phyloP scores from a whole-genome alignment of 1,139 yeast species.

The Pichia sp. region DNA sequence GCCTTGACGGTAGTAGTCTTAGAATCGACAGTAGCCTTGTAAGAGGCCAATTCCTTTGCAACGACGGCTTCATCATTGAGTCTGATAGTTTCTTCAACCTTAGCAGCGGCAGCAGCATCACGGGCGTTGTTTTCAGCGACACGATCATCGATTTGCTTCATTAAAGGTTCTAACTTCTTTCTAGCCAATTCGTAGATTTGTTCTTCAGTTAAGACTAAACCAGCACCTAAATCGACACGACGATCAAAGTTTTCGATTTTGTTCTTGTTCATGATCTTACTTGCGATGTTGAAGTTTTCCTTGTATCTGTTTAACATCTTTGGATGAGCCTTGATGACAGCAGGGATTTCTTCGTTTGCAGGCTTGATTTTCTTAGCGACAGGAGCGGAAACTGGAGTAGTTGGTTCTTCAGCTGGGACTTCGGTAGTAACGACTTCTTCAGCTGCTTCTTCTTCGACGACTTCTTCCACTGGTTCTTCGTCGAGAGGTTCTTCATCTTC shows the following conservation, averaged over 20 bases:
- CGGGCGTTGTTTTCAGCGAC: slow-evolving; percentile 45
- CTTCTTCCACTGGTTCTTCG: slow-evolving; percentile 7
- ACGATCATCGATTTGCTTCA: slow-evolving; percentile 49
- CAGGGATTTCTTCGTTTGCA: slow-evolving; percentile 35
- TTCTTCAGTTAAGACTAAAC: slow-evolving; percentile 52
- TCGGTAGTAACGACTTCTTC: slow-evolving; percentile 9
- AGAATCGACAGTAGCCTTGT: slow-evolving; percentile 40
- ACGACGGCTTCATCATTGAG: slow-evolving; percentile 46
- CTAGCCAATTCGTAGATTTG: slow-evolving; percentile 58
- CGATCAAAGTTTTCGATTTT: slow-evolving; percentile 50
- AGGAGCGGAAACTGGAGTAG: slow-evolving; percentile 13
- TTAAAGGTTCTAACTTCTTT: slow-evolving; percentile 54
- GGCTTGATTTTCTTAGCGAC: slow-evolving; percentile 19
- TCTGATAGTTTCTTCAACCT: slow-evolving; percentile 39
- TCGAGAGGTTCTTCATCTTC: slow-evolving; percentile 9
- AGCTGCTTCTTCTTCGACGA: slow-evolving; percentile 7
- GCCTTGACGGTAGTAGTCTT: slow-evolving; percentile 41
- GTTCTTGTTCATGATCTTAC: slow-evolving; percentile 43
- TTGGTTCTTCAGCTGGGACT: slow-evolving; percentile 9
- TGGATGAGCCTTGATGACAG: slow-evolving; percentile 45
- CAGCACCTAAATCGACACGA: slow-evolving; percentile 53
- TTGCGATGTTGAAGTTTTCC: slow-evolving; percentile 49
- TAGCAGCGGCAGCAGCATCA: slow-evolving; percentile 40
- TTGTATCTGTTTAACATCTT: slow-evolving; percentile 46
- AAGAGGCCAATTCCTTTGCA: slow-evolving; percentile 42